Base-by-base conservation (phyloP, 768 basidiomycete species). In the Phlebiopsis gigantea region DNA sequence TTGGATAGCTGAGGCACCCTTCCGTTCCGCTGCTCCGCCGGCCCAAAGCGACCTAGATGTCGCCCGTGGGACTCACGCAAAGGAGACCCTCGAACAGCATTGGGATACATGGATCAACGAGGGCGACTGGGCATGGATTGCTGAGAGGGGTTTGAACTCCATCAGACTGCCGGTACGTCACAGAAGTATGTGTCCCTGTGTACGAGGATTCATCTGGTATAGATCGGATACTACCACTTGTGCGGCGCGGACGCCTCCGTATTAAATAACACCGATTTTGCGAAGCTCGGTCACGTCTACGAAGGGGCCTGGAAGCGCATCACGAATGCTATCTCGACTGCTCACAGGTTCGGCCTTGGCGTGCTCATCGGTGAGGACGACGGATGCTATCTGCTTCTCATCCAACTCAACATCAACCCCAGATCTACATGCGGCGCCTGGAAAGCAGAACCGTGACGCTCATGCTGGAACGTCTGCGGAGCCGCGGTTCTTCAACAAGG, bases 151-250 rank as follows among this genome's bases (percentile, higher is more conserved):
- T 1, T 73, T 83, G 62, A 85, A 85, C 57, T 75, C 81, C 43
- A 83, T 85, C 62, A 72, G 84, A 61, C 72, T 85, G 54, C 84
- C 84, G 42, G 84, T 85, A 58, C 57, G 82, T 66, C 52, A 31
- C 19, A 52, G 21, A 30, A 30, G 34, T 19, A 15, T 19, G 17
- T 39, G 17, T 39, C 34, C 34, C 8, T 39, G 34, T 39, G 34
- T 39, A 17, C 34, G 34, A 39, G 12, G 34, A 17, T 10, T 12
- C 12, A 10, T 3, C n/a, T 17, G n/a, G 26, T 24, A 39, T 39
- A 89, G 86, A 87, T 88, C 62, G 87, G 87, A 2, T 88, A 80
- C 66, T 89, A 88, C 67, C 87, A 88, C 56, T 57, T 88, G 21
- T 84, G 83, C 59, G 79, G 81, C 5, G 72, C 73, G 12, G 83